phyloP scores from a whole-genome alignment of 192 early-diverging fungal species.

The Podila clonocystis region DNA sequence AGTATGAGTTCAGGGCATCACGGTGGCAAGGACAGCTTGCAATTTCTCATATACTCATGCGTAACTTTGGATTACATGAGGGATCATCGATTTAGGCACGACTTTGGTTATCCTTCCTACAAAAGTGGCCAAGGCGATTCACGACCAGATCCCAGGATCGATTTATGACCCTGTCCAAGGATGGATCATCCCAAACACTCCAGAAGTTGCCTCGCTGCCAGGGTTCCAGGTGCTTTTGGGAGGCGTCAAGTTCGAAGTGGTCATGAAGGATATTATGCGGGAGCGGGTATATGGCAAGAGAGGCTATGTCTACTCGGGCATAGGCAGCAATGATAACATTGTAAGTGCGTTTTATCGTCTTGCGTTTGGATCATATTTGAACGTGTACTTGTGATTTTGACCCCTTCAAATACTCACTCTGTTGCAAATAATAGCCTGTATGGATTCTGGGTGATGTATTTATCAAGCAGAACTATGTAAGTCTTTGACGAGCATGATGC shows the following conservation, averaged over 20 bases:
- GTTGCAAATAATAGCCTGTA: slow-evolving; percentile 8
- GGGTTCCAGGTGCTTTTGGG: slow-evolving; percentile 26
- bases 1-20: background rate
- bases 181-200: slow-evolving; percentile 53
- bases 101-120: slow-evolving; percentile 62
- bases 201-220: slow-evolving; percentile 14
- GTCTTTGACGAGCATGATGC: background rate
- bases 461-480: slow-evolving; percentile 59
- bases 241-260: slow-evolving; percentile 39
- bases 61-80: no score
- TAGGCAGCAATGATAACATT: slow-evolving; percentile 25
- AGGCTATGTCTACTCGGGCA: slow-evolving; percentile 42
- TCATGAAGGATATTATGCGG: slow-evolving; percentile 48
- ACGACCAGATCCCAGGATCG: slow-evolving; percentile 53
- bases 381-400: background rate
- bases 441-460: slow-evolving; percentile 61
- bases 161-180: slow-evolving; percentile 26
- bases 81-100: slow-evolving; percentile 42
- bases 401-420: background rate
- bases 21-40: no score
- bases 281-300: slow-evolving; percentile 27
- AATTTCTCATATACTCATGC: background rate
- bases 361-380: no score
- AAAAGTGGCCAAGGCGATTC: slow-evolving; percentile 45
- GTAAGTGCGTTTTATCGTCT: slow-evolving; percentile 3